A percentile compares a stretch with the other conserved stretches of the same genome.
phyloP scores from a whole-genome alignment of 2,329 filamentous ascomycete species.

The Tolypocladium album region DNA sequence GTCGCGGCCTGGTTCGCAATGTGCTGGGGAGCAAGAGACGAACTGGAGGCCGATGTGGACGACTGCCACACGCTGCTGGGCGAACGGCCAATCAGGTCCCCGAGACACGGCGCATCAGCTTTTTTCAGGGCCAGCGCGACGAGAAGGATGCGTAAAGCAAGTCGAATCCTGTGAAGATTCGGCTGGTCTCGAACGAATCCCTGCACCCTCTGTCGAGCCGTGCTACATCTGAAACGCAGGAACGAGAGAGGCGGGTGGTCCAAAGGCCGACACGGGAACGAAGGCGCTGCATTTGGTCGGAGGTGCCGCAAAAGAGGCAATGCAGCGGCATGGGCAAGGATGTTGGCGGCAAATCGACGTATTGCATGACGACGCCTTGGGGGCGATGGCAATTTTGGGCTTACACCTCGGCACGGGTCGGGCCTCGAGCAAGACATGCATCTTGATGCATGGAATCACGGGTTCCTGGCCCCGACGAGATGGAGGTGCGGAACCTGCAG shows the following conservation, averaged over 20 bases:
- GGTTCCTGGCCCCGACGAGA: not conserved
- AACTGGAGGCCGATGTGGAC: slow-evolving; percentile 1
- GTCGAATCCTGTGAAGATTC: slow-evolving; percentile 16
- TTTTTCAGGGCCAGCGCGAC: slow-evolving; percentile 32
- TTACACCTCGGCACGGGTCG: not conserved
- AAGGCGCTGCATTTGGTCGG: not conserved
- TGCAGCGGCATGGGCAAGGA: not conserved
- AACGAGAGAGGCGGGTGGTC: not conserved
- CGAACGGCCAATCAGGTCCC: slow-evolving; percentile 9
- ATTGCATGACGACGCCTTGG: not conserved
- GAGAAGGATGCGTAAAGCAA: slow-evolving; percentile 24
- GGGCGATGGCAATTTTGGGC: not conserved
- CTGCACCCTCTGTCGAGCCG: not conserved
- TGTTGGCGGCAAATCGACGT: not conserved
- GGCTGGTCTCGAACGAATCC: not conserved
- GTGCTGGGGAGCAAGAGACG: slow-evolving; percentile 3
- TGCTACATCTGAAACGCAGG: not conserved
- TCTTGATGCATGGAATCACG: not conserved
- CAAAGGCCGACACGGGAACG: not conserved
- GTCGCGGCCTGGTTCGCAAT: slow-evolving; percentile 3
- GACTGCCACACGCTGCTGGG: slow-evolving; percentile 4
- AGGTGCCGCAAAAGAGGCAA: not conserved
- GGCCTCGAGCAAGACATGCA: not conserved
- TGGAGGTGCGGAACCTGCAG: not conserved
- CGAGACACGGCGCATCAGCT: slow-evolving; percentile 28